phyloP scores from a whole-genome alignment of 1,284 basidiomycete species.

The Trametes hirsuta region DNA sequence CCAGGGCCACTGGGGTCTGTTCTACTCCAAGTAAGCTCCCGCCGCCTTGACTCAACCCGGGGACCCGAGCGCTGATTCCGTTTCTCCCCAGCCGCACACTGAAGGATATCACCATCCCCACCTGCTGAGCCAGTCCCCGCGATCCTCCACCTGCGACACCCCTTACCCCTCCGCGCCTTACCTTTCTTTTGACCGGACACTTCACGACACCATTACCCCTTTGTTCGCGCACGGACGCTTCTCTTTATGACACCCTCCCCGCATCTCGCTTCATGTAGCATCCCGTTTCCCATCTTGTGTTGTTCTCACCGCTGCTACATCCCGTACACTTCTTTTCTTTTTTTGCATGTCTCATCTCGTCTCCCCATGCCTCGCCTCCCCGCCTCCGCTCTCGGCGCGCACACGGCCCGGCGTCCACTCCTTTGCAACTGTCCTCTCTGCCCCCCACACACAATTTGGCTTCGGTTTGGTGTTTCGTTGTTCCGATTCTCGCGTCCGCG shows the following conservation, averaged over 20 bases:
- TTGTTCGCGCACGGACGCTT: slow-evolving; percentile 6
- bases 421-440: not conserved
- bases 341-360: not conserved
- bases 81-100: slow-evolving; percentile 17
- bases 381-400: not conserved
- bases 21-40: slow-evolving; percentile 53
- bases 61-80: not conserved
- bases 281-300: not conserved
- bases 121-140: slow-evolving; percentile 8
- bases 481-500: too few species aligned
- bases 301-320: not conserved
- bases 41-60: not conserved
- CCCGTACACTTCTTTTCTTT: not conserved
- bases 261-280: not conserved
- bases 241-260: not conserved
- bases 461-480: too few species aligned
- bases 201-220: not conserved
- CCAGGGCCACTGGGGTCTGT: slow-evolving; percentile 64
- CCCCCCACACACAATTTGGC: too few species aligned
- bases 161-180: not conserved
- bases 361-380: not conserved
- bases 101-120: slow-evolving; percentile 24
- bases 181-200: slow-evolving; percentile 2
- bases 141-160: slow-evolving; percentile 10
- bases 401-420: slow-evolving; percentile 8